Evolutionary conservation across 2,329 filamentous ascomycete species (phyloP).

Genomic region (Paecilomyces fulvus): DNA sequence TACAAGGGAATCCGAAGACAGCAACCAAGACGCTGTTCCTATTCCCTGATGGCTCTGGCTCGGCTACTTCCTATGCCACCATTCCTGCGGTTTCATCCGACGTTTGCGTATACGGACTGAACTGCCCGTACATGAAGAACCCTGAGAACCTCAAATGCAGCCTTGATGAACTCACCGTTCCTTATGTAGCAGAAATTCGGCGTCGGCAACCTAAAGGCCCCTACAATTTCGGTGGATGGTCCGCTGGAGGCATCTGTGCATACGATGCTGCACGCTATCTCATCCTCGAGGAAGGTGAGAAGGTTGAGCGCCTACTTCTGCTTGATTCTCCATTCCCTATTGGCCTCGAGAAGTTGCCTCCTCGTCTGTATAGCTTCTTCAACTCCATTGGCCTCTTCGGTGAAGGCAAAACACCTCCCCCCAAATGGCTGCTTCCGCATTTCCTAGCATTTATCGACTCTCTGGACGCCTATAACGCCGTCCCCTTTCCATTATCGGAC

Average conservation of each 20-base stretch:
- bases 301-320: conserved; percentile 53
- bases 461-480: conserved; percentile 37
- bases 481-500: conserved; percentile 22
- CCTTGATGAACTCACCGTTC: conserved; percentile 27
- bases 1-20: conserved; percentile 36
- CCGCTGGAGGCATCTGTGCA: conserved; percentile 65
- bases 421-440: conserved; percentile 44
- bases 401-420: conserved; percentile 34
- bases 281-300: conserved; percentile 45
- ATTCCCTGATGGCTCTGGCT: conserved; percentile 40
- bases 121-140: conserved; percentile 38
- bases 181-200: conserved; percentile 38
- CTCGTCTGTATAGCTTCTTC: conserved; percentile 43
- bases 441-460: conserved; percentile 43
- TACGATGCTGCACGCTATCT: conserved; percentile 59
- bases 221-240: conserved; percentile 65
- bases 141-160: conserved; percentile 27
- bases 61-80: conserved; percentile 37
- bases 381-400: conserved; percentile 41
- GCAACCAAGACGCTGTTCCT: conserved; percentile 35
- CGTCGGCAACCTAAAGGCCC: conserved; percentile 44
- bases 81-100: conserved; percentile 34
- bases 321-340: conserved; percentile 60
- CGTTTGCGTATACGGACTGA: conserved; percentile 35
- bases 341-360: conserved; percentile 59